These are phyloP conservation scores for Cadophora gregata DNA, from an alignment of 2,329 filamentous ascomycete genomes.

Conservation along the genomic window DNA sequence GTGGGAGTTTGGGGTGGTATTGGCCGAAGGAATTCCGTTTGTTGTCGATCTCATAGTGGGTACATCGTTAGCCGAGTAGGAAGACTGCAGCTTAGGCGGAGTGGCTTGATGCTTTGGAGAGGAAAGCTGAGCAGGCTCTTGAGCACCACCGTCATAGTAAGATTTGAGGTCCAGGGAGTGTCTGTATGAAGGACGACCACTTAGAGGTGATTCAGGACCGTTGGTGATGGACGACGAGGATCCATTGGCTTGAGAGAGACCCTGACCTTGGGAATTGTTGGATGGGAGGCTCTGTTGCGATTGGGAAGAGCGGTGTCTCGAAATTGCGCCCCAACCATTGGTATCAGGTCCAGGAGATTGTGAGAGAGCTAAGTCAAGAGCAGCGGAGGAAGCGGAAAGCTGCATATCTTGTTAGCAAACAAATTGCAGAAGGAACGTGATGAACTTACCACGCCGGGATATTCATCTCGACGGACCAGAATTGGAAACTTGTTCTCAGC, in stretches of 20 bases:
- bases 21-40: constrained; percentile 39
- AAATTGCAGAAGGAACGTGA: background rate
- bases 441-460: constrained; percentile 42
- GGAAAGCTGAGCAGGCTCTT: constrained; percentile 40
- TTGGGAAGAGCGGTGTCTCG: constrained; percentile 41
- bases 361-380: constrained; percentile 78
- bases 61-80: constrained; percentile 89
- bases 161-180: constrained; percentile 63
- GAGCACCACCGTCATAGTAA: constrained; percentile 46
- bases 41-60: constrained; percentile 74
- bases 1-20: constrained; percentile 58
- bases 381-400: constrained; percentile 81
- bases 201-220: constrained; percentile 52
- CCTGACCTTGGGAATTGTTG: constrained; percentile 38
- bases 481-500: constrained; percentile 89
- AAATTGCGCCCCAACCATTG: constrained; percentile 43
- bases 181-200: constrained; percentile 56
- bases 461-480: constrained; percentile 68
- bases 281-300: constrained; percentile 54
- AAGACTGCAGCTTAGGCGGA: constrained; percentile 80
- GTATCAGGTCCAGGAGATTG: constrained; percentile 68
- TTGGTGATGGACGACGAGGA: constrained; percentile 13
- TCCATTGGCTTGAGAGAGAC: constrained; percentile 45
- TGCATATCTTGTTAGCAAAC: constrained; percentile 55
- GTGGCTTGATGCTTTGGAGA: constrained; percentile 62